Evolutionary conservation across 202 grass and related monocot species (phyloP).

Genomic region (Panicum virgatum): DNA sequence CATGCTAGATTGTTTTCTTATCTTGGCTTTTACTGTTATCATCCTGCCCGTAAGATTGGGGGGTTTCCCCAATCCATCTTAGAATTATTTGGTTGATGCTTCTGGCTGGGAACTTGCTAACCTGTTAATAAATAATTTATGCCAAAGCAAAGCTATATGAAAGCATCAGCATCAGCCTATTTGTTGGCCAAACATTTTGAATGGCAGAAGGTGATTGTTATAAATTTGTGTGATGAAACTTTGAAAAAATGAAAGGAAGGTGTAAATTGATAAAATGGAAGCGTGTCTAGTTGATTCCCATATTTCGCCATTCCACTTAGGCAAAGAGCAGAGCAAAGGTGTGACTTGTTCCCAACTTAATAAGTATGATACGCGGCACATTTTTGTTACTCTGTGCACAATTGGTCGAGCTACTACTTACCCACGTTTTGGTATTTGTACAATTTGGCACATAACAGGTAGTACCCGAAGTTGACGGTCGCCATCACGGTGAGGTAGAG

Average conservation of each 20-base stretch:
- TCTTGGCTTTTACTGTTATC: not conserved
- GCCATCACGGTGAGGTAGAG: constrained; percentile 54
- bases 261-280: not conserved
- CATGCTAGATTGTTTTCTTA: not conserved
- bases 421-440: constrained; percentile 54
- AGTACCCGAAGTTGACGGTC: constrained; percentile 62
- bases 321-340: not conserved
- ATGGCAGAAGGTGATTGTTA: not conserved
- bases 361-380: too few relatives aligned
- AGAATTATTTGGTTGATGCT: constrained; percentile 10
- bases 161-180: not conserved
- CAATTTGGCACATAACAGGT: constrained; percentile 53
- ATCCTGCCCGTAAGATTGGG: not conserved
- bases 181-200: not conserved
- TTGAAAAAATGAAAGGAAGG: not conserved
- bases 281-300: not conserved
- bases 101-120: not conserved
- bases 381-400: not conserved
- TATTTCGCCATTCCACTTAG: not conserved
- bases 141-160: not conserved
- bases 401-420: constrained; percentile 14
- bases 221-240: not conserved
- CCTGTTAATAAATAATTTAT: constrained; percentile 12
- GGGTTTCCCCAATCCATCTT: not conserved
- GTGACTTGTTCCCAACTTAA: too few relatives aligned